Percentiles rank a stretch among this genome's conserved stretches.
Conservation (phyloP, 208 protist genomes). For the Acanthamoeba rhysodes region DNA sequence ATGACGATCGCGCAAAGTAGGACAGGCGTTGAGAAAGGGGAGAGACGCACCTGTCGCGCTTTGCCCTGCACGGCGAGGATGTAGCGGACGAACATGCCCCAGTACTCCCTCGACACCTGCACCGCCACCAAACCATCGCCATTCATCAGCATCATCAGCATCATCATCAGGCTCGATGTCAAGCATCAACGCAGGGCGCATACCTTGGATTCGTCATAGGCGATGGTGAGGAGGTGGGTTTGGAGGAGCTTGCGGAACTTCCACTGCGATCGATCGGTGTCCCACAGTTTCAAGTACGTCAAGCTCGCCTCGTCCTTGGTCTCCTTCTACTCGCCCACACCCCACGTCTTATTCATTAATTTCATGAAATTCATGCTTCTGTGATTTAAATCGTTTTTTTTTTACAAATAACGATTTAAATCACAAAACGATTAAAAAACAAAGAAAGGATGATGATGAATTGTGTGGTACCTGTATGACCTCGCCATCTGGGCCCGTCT, state of each 20-base stretch:
- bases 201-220: constrained; percentile 11
- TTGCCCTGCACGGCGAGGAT: constrained; percentile 5
- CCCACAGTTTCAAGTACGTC: background rate
- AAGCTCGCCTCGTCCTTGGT: constrained; percentile 4
- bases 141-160: background rate
- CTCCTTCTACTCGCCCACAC: background rate
- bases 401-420: too few relatives aligned
- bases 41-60: background rate
- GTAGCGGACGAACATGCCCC: constrained; percentile 37
- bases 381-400: too few relatives aligned
- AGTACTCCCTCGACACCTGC: constrained; percentile 31
- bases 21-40: too few relatives aligned
- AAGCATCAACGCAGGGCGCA: background rate
- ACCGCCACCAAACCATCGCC: background rate
- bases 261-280: background rate
- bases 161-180: background rate
- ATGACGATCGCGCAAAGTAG: background rate
- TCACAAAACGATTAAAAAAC: too few relatives aligned
- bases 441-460: background rate
- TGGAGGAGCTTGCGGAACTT: constrained; percentile 24
- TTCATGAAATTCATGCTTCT: too few relatives aligned
- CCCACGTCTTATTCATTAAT: too few relatives aligned
- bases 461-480: background rate
- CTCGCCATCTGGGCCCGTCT: background rate
- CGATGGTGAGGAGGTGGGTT: background rate